Evolutionary conservation across 2,329 filamentous ascomycete genomes (phyloP), one percentile per base, ranked within the genome.

Genomic region (Talaromyces rugulosus): DNA sequence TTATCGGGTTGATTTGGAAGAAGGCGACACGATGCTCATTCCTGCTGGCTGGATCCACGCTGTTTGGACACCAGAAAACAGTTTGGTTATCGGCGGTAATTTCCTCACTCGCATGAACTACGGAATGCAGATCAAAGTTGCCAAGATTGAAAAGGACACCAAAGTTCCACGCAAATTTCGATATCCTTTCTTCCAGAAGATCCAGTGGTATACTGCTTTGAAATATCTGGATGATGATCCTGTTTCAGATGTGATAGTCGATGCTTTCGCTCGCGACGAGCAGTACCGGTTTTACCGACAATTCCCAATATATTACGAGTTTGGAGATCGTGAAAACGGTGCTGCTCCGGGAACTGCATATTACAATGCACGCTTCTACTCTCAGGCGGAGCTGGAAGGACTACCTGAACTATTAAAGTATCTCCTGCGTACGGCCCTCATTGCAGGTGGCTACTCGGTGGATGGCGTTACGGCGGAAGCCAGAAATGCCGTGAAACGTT

Each of bases 41-140:
- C 87, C 87, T 4, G 88, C 87, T 36, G 87, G 87, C 23, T 89
- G 87, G 87, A 89, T 89, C 58, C 87, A 89, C 69, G 87, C 87
- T 28, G 87, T 89, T 7, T 89, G 87, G 85, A 89, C 87, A 9
- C 87, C 87, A 0, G 83, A 86, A 67, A 86, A 89, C 68, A 89
- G 87, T 67, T 75, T 89, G 56, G 87, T 89, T 31, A 88, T 89
- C 64, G 87, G 87, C n/a, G 87, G 87, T 58, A 89, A 89, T 68
- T 89, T 89, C 67, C 76, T 89, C 52, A 89, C 86, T 5, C 78
- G 83, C 60, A 79, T 88, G 72, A 86, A 88, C 62, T 88, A 86
- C 70, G 82, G 82, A 61, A 87, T 87, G 80, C 87, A 89, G 70
- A 84, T 89, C 69, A 84, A 83, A 65, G 80, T 89, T 8, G 79